Base-by-base conservation (phyloP, 257 asterid genomes). In the Solanum clarkiae region DNA sequence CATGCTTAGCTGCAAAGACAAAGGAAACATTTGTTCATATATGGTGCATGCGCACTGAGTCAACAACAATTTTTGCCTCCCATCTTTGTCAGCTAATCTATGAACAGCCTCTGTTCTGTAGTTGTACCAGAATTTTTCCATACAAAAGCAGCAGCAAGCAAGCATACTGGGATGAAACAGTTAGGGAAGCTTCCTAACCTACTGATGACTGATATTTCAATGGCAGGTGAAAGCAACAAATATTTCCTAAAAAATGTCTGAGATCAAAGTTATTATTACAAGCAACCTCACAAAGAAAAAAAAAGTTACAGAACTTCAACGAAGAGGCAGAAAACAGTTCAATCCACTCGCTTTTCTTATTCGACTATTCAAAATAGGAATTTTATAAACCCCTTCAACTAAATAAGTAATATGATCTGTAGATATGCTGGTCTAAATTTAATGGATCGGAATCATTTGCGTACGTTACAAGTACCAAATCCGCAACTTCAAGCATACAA, bases 1-100 rank as follows among this genome's bases (percentile, higher is more conserved):
- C 97, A 88, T 91, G 88, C 90, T 92, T 92, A 84, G 93, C 98
- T 96, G 93, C 87, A 88, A 86, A 69, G 83, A 54, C 71, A 84
- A 51, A 74, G 47, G 72, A 63, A 74, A 51, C 32, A 83, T 16
- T n/a, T 45, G 57, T 51, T 54, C 16, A 32, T 55, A 79, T 29
- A 29, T 79, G 49, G 65, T 51, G 66, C 83, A 79, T 32, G 63
- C 9, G 40, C 29, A 17, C 49, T 3, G 32, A 79, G 65, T 79
- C 9, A 12, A 79, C 29, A 29, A 79, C 18, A 79, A 26, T 53
- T 16, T 53, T 29, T 53, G 63, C 45, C 29, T 53, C 29, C 83
- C 83, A 79, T 72, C 40, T 77, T 53, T 51, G 82, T 53, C 65
- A 54, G 17, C 44, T 51, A 51, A 77, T 49, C 63, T 51, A 26